Base-by-base conservation (phyloP, 2,329 filamentous ascomycete species). In the Hypoxylon sp. region DNA sequence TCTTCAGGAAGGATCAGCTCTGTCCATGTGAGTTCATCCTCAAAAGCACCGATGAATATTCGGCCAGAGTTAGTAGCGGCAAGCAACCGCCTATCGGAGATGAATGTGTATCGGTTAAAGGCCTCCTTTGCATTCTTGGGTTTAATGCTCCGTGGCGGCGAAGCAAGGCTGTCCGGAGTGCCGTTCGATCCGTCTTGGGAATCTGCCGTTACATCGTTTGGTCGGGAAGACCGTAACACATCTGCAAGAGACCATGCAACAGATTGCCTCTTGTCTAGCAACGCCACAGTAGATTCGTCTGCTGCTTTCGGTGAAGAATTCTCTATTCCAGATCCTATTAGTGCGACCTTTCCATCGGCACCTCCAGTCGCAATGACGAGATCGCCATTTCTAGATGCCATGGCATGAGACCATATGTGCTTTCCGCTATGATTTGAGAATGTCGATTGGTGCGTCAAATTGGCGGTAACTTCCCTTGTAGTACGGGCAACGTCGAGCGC, bases 331-430 rank as follows among this genome's bases (percentile, higher is more conserved):
- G 63, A 54, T 6, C 77, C 73, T 29, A 87, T 81, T n/a, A 88
- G 73, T 2, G 84, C 83, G 44, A 91, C 85, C 70, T 85, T 88
- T 15, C 94, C 91, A 79, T 99, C 96, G 10, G 93, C 91, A n/a
- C 93, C 96, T 11, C 96, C 96, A 1, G 92, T 94, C 3, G 88
- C 89, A 19, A 93, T 78, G 1, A 85, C 68, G 0, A 83, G 74
- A 13, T 77, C 78, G 13, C 78, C 72, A 0, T 76, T 73, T 1
- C 64, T 81, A 65, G 71, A 65, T 29, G 62, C 62, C 2, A 78
- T 72, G 11, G 87, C 88, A 39, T 89, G 85, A 0, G 94, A 90
- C 94, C 95, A 98, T 6, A 98, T 89, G 76, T 98, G 94, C 79
- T 98, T 99, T 6, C 96, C 96, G 35, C 84, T 85, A 76, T 98